Conservation (phyloP, 495 filamentous ascomycete genomes). For the Penicillium egyptiacum region DNA sequence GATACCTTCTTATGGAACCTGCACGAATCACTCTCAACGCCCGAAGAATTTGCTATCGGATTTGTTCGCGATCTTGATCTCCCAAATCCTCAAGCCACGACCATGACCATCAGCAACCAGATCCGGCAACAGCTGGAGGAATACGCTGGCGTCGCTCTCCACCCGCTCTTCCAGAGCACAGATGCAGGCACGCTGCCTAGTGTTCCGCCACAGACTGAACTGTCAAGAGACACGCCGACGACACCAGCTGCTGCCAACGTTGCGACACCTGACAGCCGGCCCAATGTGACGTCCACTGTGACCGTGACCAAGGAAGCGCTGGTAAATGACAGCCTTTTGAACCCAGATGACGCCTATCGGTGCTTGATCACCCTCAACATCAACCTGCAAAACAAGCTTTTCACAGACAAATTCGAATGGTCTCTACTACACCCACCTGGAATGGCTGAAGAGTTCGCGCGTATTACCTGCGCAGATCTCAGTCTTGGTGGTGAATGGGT, state of each 20-base stretch:
- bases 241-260: slow-evolving; percentile 48
- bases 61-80: slow-evolving; percentile 95
- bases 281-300: slow-evolving; percentile 30
- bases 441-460: slow-evolving; percentile 88
- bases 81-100: slow-evolving; percentile 65
- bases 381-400: slow-evolving; percentile 87
- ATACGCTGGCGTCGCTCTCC: slow-evolving; percentile 90
- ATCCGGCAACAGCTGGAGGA: slow-evolving; percentile 95
- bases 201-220: slow-evolving; percentile 34
- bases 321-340: slow-evolving; percentile 58
- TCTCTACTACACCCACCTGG: slow-evolving; percentile 89
- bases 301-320: slow-evolving; percentile 44
- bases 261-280: slow-evolving; percentile 49
- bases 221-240: slow-evolving; percentile 52
- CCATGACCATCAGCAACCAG: slow-evolving; percentile 81
- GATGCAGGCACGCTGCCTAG: slow-evolving; percentile 43
- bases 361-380: slow-evolving; percentile 90
- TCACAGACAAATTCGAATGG: slow-evolving; percentile 98
- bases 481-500: slow-evolving; percentile 92
- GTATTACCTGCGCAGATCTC: slow-evolving; percentile 86
- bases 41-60: slow-evolving; percentile 87
- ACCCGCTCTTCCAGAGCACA: slow-evolving; percentile 77
- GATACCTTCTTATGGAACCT: slow-evolving; percentile 98
- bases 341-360: slow-evolving; percentile 88
- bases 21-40: slow-evolving; percentile 89